Base-by-base conservation (phyloP, 2,329 filamentous ascomycete species). In the Daldinia sp. region DNA sequence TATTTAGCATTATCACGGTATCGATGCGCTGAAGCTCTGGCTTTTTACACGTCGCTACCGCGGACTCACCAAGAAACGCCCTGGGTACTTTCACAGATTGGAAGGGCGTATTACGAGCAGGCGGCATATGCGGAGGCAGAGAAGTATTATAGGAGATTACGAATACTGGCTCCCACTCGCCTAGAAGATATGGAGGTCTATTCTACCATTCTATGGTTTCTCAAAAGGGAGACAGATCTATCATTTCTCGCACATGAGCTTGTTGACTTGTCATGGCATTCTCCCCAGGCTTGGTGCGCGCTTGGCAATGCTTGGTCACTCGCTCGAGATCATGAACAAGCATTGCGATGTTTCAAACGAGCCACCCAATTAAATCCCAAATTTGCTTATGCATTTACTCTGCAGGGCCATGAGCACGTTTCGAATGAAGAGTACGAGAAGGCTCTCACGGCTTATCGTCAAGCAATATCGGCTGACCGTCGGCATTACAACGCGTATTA, bases 401-500 rank as follows among this genome's bases (percentile, higher is more conserved):
- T 99, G 2, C 94, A 98, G 76, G 95, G 95, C 1, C 95, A 99
- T 75, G 95, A 99, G 75, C 93, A 97, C 75, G 90, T 98, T 43
- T 87, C 92, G 32, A 98, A 97, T 69, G 96, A 99, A 77, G 96
- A 99, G 76, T 97, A 95, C 73, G 94, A 98, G 75, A 97, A 97
- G 75, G 95, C 95, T 0, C 85, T 97, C 43, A 87, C 89, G 35
- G 90, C 93, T 1, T 99, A 97, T 77, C 88, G 96, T 30, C 87
- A 90, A 54, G 94, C 93, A 1, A 91, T 99, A 69, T 87, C 89
- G 43, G 93, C 92, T 0, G 94, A 99, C 73, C 88, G 86, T 57
- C 88, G 94, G 17, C 94, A 97, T 75, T 99, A 98, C 81, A 97
- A 97, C 74, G 95, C 94, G n/a, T 98, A 96, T 86, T 99, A 98